phyloP scores from a whole-genome alignment of 208 protist species.

The Leishmania tarentolae region DNA sequence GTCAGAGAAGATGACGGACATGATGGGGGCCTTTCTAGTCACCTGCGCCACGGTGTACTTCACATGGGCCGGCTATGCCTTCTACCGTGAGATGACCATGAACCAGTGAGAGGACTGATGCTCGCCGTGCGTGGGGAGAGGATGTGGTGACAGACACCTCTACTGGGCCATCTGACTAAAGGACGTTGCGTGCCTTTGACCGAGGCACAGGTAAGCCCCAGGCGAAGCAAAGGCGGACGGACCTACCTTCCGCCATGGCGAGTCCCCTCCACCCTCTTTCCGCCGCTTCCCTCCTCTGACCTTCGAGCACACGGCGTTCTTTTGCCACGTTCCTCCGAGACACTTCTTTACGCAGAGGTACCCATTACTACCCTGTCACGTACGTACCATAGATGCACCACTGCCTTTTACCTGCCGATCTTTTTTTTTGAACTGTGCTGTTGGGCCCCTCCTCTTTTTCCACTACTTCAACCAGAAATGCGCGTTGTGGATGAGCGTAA shows the following conservation, averaged over 20 bases:
- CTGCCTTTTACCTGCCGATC: background rate
- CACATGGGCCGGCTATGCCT: slow-evolving; percentile 62
- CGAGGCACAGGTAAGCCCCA: background rate
- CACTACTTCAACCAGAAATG: background rate
- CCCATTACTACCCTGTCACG: background rate
- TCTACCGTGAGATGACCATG: slow-evolving; percentile 57
- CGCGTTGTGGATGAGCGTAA: background rate
- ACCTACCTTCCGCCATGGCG: background rate
- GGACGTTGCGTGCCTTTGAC: background rate
- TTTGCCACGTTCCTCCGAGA: background rate
- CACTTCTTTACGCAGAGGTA: background rate
- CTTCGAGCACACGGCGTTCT: background rate
- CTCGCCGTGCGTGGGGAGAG: background rate
- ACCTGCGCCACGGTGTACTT: slow-evolving; percentile 78
- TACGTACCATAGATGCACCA: background rate
- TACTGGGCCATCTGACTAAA: background rate
- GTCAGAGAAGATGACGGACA: slow-evolving; percentile 29
- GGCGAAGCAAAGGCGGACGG: background rate
- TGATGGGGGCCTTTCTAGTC: slow-evolving; percentile 66
- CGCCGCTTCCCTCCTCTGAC: background rate
- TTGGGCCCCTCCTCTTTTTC: no score
- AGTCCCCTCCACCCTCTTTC: no score
- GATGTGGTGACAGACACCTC: background rate
- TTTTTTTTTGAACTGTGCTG: background rate
- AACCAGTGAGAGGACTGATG: background rate